Evolutionary conservation across 371 early-diverging fungal genomes (phyloP).

Genomic region (Zancudomyces culisetae): DNA sequence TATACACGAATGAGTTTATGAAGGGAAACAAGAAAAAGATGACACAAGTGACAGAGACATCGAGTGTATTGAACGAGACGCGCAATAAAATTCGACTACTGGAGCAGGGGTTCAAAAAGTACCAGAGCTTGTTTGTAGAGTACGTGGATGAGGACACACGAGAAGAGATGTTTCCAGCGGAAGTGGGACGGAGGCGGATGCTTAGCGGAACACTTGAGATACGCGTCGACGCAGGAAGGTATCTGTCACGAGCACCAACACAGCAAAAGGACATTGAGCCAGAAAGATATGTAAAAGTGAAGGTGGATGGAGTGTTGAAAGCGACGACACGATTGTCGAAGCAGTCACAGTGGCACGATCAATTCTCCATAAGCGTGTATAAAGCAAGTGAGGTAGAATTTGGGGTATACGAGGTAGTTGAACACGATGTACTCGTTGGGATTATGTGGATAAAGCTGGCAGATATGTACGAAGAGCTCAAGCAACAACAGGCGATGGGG

Average conservation of each 20-base stretch:
- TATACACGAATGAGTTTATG: constrained; percentile 20
- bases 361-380: constrained; percentile 61
- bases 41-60: constrained; percentile 13
- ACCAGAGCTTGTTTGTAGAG: constrained; percentile 60
- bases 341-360: constrained; percentile 59
- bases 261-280: constrained; percentile 30
- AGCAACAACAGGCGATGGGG: constrained; percentile 32
- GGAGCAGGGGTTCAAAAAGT: constrained; percentile 58
- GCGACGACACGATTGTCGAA: constrained; percentile 49
- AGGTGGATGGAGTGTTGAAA: constrained; percentile 58
- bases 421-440: constrained; percentile 44
- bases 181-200: constrained; percentile 47
- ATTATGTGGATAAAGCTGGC: constrained; percentile 62
- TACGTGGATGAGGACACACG: constrained; percentile 48
- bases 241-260: constrained; percentile 46
- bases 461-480: constrained; percentile 55
- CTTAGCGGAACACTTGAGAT: constrained; percentile 52
- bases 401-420: constrained; percentile 35
- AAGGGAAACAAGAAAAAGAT: constrained; percentile 18
- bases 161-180: constrained; percentile 11
- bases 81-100: constrained; percentile 60
- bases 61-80: constrained; percentile 31
- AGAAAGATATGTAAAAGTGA: constrained; percentile 52
- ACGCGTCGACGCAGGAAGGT: constrained; percentile 38
- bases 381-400: constrained; percentile 85